These are phyloP conservation scores for Melanomma pulvis-pyrius DNA, from an alignment of 495 filamentous ascomycete species.

Conservation along the genomic window DNA sequence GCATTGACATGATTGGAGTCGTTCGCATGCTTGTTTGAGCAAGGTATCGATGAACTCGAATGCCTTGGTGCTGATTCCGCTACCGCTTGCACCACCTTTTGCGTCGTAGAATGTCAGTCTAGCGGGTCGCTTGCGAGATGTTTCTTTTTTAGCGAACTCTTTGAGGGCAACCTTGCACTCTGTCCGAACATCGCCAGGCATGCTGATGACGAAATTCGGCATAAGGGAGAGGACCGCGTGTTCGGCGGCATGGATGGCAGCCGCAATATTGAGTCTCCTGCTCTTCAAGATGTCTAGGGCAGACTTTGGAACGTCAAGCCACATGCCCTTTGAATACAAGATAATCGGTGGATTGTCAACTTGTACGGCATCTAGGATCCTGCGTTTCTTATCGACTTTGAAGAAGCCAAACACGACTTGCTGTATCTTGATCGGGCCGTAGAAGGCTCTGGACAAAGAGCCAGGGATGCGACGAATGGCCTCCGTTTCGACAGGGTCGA, in stretches of 20 bases:
- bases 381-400: slow-evolving; percentile 80
- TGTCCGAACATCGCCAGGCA: slow-evolving; percentile 86
- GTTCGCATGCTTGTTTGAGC: slow-evolving; percentile 73
- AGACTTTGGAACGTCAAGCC: slow-evolving; percentile 83
- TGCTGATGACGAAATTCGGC: slow-evolving; percentile 84
- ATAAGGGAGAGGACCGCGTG: slow-evolving; percentile 86
- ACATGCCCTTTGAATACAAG: slow-evolving; percentile 85
- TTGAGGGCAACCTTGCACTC: slow-evolving; percentile 84
- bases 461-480: slow-evolving; percentile 69
- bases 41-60: slow-evolving; percentile 88
- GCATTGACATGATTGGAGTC: slow-evolving; percentile 74
- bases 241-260: slow-evolving; percentile 90
- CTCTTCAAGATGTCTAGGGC: slow-evolving; percentile 79
- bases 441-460: slow-evolving; percentile 68
- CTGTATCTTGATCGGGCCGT: slow-evolving; percentile 79
- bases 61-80: slow-evolving; percentile 85
- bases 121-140: slow-evolving; percentile 79
- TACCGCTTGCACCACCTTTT: slow-evolving; percentile 80
- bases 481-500: slow-evolving; percentile 90
- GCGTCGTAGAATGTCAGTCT: slow-evolving; percentile 93
- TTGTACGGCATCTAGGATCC: slow-evolving; percentile 87
- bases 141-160: slow-evolving; percentile 77
- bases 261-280: slow-evolving; percentile 76
- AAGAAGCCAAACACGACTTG: slow-evolving; percentile 94
- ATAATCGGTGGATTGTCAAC: slow-evolving; percentile 93